phyloP scores from a whole-genome alignment of 2,329 filamentous ascomycete species.

The Elsinoe batatas region DNA sequence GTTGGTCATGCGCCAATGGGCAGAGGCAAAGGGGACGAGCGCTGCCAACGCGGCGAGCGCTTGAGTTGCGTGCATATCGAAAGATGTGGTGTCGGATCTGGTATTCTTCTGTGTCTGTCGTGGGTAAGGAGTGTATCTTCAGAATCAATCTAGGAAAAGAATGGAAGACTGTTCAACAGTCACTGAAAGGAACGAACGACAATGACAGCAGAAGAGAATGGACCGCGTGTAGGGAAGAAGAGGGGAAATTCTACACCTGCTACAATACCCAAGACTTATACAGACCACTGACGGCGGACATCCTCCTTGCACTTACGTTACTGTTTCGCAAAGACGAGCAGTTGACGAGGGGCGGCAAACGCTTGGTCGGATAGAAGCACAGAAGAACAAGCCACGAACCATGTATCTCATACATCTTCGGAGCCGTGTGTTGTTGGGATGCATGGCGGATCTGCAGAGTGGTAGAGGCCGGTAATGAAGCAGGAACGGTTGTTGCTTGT shows the following conservation, averaged over 20 bases:
- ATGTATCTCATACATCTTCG: conserved; percentile 2
- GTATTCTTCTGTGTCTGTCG: background rate
- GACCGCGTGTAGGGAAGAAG: background rate
- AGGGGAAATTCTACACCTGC: background rate
- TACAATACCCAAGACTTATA: background rate
- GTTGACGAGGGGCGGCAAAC: background rate
- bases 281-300: background rate
- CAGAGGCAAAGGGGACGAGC: background rate
- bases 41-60: background rate
- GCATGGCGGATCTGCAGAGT: background rate
- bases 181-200: conserved; percentile 5
- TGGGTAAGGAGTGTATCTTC: background rate
- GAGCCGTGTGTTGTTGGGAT: background rate
- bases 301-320: background rate
- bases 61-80: conserved; percentile 1
- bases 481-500: conserved; percentile 1
- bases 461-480: background rate
- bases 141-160: conserved; percentile 5
- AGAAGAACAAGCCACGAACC: conserved; percentile 2
- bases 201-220: conserved; percentile 9
- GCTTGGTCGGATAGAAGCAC: background rate
- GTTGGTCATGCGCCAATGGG: conserved; percentile 2
- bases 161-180: conserved; percentile 5
- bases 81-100: background rate
- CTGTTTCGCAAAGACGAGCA: background rate